Base-by-base conservation (phyloP, 768 basidiomycete genomes). In the Polyporus arcularius region DNA sequence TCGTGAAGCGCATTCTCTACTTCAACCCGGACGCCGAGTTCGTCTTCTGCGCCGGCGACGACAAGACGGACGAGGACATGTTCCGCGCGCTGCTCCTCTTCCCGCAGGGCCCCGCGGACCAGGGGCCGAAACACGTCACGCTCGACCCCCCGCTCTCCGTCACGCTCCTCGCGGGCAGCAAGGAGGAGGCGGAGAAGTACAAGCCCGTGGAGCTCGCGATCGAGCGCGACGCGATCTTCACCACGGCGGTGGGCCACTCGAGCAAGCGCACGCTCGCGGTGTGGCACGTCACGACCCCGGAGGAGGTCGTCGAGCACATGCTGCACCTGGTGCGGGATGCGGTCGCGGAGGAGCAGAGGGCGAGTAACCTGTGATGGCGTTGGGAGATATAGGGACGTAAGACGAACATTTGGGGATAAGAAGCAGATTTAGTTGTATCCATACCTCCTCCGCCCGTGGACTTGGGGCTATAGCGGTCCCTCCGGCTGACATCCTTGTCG, bases 1-100 rank as follows among this genome's bases (percentile, higher is more conserved):
- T 98, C 69, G 96, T 98, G 70, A 96, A 96, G 80, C 82, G 94
- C 48, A 87, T 98, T 60, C 71, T 97, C 58, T 98, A 96, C 81
- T 79, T 88, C 74, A 89, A 98, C 80, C 92, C 96, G 2, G 94
- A 96, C 60, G 88, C 93, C 47, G 93, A 97, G 72, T 95, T 98
- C 70, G 82, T 98, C 73, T 96, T 98, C 79, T 99, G 96, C 72
- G 96, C 96, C 1, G 96, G 96, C 47, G 96, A 99, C 70, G 96
- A 99, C 79, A 99, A 98, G 92, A 96, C 96, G 50, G 94, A 98
- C 79, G 96, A 99, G 78, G 96, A 99, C 79, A 99, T 99, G 96
- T 98, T 98, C 90, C 89, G 95, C 65, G 83, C 93, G 0, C 80
- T 96, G 0, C 81, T 85, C 26, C 81, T 85, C 38, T 90, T 90